These are phyloP conservation scores for Colletotrichum paranaense DNA, from an alignment of 2,329 filamentous ascomycete genomes.

Conservation along the genomic window DNA sequence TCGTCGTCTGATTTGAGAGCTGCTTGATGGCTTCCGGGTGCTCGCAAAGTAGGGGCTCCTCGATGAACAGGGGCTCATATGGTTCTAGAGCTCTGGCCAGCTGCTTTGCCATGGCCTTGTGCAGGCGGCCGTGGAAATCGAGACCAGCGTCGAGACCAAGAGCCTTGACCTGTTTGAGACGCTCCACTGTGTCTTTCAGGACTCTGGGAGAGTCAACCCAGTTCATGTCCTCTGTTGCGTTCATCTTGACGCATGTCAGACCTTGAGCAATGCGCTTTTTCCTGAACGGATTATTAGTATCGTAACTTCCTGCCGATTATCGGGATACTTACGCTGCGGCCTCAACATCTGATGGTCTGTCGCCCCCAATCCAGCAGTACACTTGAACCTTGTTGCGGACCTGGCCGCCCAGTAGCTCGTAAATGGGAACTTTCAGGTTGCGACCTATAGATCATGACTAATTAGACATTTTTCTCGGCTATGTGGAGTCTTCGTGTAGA, in stretches of 20 bases:
- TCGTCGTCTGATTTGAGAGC: slow-evolving; percentile 63
- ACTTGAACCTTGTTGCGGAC: slow-evolving; percentile 72
- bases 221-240: slow-evolving; percentile 74
- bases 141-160: slow-evolving; percentile 74
- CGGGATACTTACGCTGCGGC: slow-evolving; percentile 56
- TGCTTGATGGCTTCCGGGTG: slow-evolving; percentile 69
- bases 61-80: slow-evolving; percentile 72
- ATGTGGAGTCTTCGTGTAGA: too few species aligned
- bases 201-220: slow-evolving; percentile 74
- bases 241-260: slow-evolving; percentile 74
- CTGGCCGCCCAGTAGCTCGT: slow-evolving; percentile 75
- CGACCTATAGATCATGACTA: not conserved
- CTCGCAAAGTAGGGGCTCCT: slow-evolving; percentile 74
- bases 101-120: slow-evolving; percentile 78
- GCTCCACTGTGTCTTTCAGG: slow-evolving; percentile 68
- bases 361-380: slow-evolving; percentile 78
- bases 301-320: accelerated
- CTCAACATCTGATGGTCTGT: slow-evolving; percentile 72
- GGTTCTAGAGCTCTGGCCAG: slow-evolving; percentile 71
- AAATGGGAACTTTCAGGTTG: slow-evolving; percentile 63
- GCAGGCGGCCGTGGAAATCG: slow-evolving; percentile 77
- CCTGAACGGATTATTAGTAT: slow-evolving; percentile 41
- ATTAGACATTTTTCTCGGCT: not conserved
- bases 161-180: slow-evolving; percentile 71
- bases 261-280: slow-evolving; percentile 65